phyloP scores from a whole-genome alignment of 257 asterid species.

The Euphrasia confusa region DNA sequence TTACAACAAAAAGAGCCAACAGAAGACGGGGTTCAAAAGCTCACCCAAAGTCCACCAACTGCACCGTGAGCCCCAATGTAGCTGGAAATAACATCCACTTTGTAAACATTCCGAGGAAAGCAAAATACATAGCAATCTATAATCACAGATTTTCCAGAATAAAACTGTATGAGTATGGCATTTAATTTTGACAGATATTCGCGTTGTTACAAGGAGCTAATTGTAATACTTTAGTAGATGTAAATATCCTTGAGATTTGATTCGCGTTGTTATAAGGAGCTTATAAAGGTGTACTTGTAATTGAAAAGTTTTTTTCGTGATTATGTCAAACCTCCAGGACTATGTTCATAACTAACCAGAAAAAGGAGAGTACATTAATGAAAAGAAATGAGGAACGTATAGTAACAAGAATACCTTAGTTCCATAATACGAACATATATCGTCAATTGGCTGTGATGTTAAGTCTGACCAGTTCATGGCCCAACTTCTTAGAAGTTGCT shows the following conservation, averaged over 20 bases:
- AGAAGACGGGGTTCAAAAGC: conserved; percentile 18
- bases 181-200: no score
- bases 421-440: conserved; percentile 79
- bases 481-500: conserved; percentile 85
- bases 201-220: no score
- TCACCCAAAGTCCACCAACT: conserved; percentile 82
- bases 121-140: conserved; percentile 87
- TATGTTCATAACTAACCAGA: no score
- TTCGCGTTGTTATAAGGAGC: no score
- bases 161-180: no score
- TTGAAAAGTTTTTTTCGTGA: no score
- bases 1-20: not conserved
- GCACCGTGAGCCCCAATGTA: conserved; percentile 65
- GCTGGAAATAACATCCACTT: conserved; percentile 95
- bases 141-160: not conserved
- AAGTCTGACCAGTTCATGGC: conserved; percentile 89
- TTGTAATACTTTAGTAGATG: no score
- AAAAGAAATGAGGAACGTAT: conserved; percentile 2
- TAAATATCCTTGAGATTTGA: no score
- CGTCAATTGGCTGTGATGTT: conserved; percentile 87
- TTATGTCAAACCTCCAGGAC: no score
- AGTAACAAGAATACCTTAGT: conserved; percentile 49
- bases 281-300: no score
- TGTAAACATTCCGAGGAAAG: conserved; percentile 92
- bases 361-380: no score